Conservation (phyloP, 2,329 filamentous ascomycete species). For the Thielaviopsis euricoi region DNA sequence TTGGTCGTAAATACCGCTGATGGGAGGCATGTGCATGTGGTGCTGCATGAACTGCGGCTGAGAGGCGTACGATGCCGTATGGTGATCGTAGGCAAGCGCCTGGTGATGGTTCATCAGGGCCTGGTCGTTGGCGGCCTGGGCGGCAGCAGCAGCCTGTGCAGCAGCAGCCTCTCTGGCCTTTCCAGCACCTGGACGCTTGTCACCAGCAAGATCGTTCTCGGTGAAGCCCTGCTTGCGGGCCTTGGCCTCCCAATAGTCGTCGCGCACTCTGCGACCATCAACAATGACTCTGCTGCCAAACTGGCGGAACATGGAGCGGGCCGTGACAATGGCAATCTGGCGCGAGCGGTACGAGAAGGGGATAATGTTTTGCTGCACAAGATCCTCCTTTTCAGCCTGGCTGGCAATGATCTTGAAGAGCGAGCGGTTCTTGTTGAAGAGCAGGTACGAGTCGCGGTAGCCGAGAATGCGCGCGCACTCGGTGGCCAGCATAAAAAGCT, state of each 20-base stretch:
- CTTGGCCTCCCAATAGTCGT: conserved; percentile 98
- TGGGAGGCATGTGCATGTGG: conserved; percentile 49
- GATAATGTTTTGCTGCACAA: conserved; percentile 86
- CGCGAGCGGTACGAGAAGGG: conserved; percentile 97
- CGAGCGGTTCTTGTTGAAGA: conserved; percentile 97
- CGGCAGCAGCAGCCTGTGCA: conserved; percentile 33
- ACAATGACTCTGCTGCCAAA: conserved; percentile 90
- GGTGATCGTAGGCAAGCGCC: conserved; percentile 82
- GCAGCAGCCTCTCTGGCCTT: conserved; percentile 67
- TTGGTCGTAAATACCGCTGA: conserved; percentile 22
- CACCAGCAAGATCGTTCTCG: conserved; percentile 85
- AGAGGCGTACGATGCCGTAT: conserved; percentile 47
- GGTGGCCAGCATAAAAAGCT: conserved; percentile 96
- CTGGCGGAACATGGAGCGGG: conserved; percentile 95
- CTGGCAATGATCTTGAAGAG: conserved; percentile 96
- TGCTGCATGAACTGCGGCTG: conserved; percentile 55
- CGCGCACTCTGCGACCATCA: conserved; percentile 75
- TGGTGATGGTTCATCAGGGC: conserved; percentile 52
- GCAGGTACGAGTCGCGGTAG: conserved; percentile 90
- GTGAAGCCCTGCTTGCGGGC: conserved; percentile 96
- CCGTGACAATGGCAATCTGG: conserved; percentile 95
- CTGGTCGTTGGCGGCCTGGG: conserved; percentile 15
- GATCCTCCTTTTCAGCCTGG: conserved; percentile 87
- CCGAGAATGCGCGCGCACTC: conserved; percentile 88
- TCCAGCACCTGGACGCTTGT: conserved; percentile 84